Base-by-base conservation (phyloP, 345 rosid genomes). In the Toxicodendron radicans region DNA sequence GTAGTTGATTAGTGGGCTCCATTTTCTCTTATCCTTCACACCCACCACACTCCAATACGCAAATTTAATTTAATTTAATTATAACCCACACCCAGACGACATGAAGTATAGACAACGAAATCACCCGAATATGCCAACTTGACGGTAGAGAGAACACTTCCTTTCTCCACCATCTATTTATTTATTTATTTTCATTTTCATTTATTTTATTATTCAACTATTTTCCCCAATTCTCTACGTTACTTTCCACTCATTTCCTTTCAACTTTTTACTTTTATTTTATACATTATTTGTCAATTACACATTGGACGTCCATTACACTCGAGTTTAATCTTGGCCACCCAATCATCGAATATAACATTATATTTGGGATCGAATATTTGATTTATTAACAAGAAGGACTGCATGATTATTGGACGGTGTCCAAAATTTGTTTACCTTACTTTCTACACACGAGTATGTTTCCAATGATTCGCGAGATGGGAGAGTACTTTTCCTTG, bases 111-210 rank as follows among this genome's bases (percentile, higher is more conserved):
- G 80, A 79, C 82, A 70, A 72, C 33, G 52, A 82, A 78, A 63
- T 77, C 79, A 7, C 43, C 43, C 56, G 87, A 83, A 87, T 82
- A 85, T 87, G 85, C 91, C 85, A 41, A 43, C 51, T 80, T 65
- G 75, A 85, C 91, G 88, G 91, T 85, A 43, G 74, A 81, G 78
- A 78, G 1, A 23, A 64, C 75, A 2, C 79, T 23, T 17, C 5
- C 27, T 70, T 78, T 68, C 83, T 70, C 91, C 84, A 74, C 81
- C 85, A 68, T 72, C 76, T 74, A 11, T 56, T 74, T 77, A 62
- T 73, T 49, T 53, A 9, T 24, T 27, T 27, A 21, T 54, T 54
- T 58, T 56, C 7, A 12, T 63, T 61, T 27, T 16, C 53, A 4
- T 18, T 21, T 10, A 27, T 57, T 48, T 46, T 9, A 62, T 13